Conservation (phyloP, 768 basidiomycete species). For the Rhizopogon vinicolor region DNA sequence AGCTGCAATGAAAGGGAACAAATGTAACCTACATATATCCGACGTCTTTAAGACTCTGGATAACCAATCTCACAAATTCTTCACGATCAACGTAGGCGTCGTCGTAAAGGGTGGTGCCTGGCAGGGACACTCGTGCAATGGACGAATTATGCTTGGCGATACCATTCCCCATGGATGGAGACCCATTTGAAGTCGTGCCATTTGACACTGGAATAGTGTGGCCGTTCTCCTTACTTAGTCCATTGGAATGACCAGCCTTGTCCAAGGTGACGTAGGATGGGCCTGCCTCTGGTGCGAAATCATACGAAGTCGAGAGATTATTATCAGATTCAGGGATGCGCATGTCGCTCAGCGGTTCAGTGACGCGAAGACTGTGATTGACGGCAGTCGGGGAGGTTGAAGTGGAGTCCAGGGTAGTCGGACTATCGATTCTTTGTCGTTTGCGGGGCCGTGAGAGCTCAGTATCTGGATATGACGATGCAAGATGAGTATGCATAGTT, state of each 20-base stretch:
- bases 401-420: conserved; percentile 29
- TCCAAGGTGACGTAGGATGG: conserved; percentile 44
- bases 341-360: conserved; percentile 39
- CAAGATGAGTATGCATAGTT: not conserved
- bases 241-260: conserved; percentile 26
- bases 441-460: conserved; percentile 59
- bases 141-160: conserved; percentile 41
- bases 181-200: conserved; percentile 29
- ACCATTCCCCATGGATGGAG: conserved; percentile 46
- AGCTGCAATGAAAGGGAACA: conserved; percentile 1
- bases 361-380: conserved; percentile 17
- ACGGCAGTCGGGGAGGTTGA: conserved; percentile 21
- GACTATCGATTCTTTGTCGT: conserved; percentile 59
- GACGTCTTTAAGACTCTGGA: conserved; percentile 87
- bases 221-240: conserved; percentile 40
- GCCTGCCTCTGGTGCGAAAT: conserved; percentile 42
- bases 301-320: conserved; percentile 39
- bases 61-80: conserved; percentile 84
- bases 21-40: conserved; percentile 57
- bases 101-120: conserved; percentile 73
- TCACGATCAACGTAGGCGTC: conserved; percentile 80
- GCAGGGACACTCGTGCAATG: conserved; percentile 59
- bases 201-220: conserved; percentile 22
- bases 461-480: conserved; percentile 30
- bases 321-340: conserved; percentile 49